Conservation (phyloP, 2,329 filamentous ascomycete genomes). For the Didymosphaeria variabile region DNA sequence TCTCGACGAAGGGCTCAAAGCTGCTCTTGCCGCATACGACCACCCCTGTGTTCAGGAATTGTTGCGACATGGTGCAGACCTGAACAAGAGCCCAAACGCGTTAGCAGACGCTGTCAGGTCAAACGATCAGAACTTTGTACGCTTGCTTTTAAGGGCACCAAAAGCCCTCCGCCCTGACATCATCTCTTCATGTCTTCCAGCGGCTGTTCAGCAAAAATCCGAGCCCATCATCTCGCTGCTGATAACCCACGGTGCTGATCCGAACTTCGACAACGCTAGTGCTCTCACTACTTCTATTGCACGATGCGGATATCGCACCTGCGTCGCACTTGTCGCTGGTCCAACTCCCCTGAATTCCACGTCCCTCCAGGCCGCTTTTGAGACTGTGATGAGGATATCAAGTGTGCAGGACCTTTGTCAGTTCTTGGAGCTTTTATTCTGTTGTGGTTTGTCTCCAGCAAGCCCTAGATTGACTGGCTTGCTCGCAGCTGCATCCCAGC, state of each 20-base stretch:
- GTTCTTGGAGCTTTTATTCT: constrained; percentile 45
- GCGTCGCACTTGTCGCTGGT: constrained; percentile 40
- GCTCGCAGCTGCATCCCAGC: constrained; percentile 39
- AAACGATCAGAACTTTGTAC: constrained; percentile 41
- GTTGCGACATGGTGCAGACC: constrained; percentile 45
- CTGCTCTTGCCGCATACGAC: constrained; percentile 43
- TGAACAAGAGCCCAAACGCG: constrained; percentile 42
- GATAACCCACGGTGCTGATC: constrained; percentile 45
- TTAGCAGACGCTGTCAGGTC: constrained; percentile 43
- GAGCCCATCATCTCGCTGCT: constrained; percentile 40
- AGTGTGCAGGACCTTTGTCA: constrained; percentile 37
- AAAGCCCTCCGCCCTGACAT: constrained; percentile 42
- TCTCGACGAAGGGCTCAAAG: constrained; percentile 44
- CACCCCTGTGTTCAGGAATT: constrained; percentile 44
- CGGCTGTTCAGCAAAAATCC: constrained; percentile 44
- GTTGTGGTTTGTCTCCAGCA: constrained; percentile 42
- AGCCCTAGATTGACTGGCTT: constrained; percentile 39
- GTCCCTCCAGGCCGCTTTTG: constrained; percentile 42
- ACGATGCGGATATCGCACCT: constrained; percentile 39
- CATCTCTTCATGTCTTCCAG: constrained; percentile 43
- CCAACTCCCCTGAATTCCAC: constrained; percentile 31
- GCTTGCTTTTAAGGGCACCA: constrained; percentile 42
- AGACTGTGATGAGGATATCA: constrained; percentile 39
- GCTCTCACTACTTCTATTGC: constrained; percentile 45
- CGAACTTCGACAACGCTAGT: constrained; percentile 45